phyloP scores from a whole-genome alignment of 139 green algal genomes.

The Ostreobium quekettii region DNA sequence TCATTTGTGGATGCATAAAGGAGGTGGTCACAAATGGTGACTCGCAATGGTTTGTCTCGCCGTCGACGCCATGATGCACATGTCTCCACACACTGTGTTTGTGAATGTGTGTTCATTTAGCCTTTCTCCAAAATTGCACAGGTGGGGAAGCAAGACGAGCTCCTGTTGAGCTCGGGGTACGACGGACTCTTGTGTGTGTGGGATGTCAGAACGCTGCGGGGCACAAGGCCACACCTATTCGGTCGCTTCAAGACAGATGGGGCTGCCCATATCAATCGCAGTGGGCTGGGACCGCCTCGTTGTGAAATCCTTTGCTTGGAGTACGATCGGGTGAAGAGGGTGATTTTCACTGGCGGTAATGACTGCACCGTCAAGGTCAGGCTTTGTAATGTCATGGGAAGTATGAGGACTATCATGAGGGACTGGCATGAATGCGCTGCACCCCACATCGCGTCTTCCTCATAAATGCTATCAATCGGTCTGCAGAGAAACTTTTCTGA shows the following conservation, averaged over 20 bases:
- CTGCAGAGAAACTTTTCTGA: too few relatives aligned
- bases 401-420: too few relatives aligned
- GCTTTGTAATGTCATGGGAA: background rate
- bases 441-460: too few relatives aligned
- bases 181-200: slow-evolving; percentile 33
- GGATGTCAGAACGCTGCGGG: slow-evolving; percentile 23
- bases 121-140: too few relatives aligned
- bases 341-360: slow-evolving; percentile 51
- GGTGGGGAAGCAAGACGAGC: background rate
- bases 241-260: slow-evolving; percentile 14
- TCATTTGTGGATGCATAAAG: too few relatives aligned
- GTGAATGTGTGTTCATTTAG: too few relatives aligned
- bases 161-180: slow-evolving; percentile 20
- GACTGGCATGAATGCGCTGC: too few relatives aligned
- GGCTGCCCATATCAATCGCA: background rate
- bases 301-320: slow-evolving; percentile 47
- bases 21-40: too few relatives aligned
- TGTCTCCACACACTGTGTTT: too few relatives aligned
- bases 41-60: too few relatives aligned
- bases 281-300: background rate
- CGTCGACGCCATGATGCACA: too few relatives aligned
- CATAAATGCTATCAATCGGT: too few relatives aligned
- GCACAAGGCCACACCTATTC: slow-evolving; percentile 18
- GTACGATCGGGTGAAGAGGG: slow-evolving; percentile 41
- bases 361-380: slow-evolving; percentile 41